Conservation (phyloP, 1,284 basidiomycete genomes). For the Naganishia sp. region DNA sequence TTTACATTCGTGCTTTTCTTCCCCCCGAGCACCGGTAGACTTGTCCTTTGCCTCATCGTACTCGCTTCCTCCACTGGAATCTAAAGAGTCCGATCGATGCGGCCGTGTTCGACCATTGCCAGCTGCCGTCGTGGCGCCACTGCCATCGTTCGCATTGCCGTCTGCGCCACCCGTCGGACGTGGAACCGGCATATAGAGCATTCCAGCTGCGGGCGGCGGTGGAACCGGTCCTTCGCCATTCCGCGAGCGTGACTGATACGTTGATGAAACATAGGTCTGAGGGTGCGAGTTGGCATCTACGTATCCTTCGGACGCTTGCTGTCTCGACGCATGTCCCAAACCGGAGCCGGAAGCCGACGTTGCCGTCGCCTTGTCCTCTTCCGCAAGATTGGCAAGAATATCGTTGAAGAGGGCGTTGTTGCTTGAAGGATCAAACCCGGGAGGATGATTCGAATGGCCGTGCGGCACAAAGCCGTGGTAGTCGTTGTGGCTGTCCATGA, state of each 20-base stretch:
- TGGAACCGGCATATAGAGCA: slow-evolving; percentile 32
- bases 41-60: slow-evolving; percentile 16
- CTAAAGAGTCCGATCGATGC: slow-evolving; percentile 12
- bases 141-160: background rate
- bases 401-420: slow-evolving; percentile 23
- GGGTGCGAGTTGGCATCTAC: background rate
- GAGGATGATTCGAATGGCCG: slow-evolving; percentile 7
- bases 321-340: slow-evolving; percentile 1
- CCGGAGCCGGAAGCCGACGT: slow-evolving; percentile 1
- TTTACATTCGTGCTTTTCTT: slow-evolving; percentile 23
- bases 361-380: slow-evolving; percentile 19
- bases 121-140: background rate
- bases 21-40: slow-evolving; percentile 1
- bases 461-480: slow-evolving; percentile 17
- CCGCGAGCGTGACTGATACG: slow-evolving; percentile 10
- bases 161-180: slow-evolving; percentile 27
- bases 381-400: slow-evolving; percentile 23
- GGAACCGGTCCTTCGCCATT: slow-evolving; percentile 16
- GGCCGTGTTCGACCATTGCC: slow-evolving; percentile 12
- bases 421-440: slow-evolving; percentile 2
- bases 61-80: slow-evolving; percentile 21
- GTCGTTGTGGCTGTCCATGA: slow-evolving; percentile 10
- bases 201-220: slow-evolving; percentile 22
- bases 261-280: slow-evolving; percentile 12
- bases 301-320: background rate